Evolutionary conservation across 495 filamentous ascomycete genomes (phyloP), one percentile per base, ranked within the genome.

Genomic region (Trichoderma gamsii): DNA sequence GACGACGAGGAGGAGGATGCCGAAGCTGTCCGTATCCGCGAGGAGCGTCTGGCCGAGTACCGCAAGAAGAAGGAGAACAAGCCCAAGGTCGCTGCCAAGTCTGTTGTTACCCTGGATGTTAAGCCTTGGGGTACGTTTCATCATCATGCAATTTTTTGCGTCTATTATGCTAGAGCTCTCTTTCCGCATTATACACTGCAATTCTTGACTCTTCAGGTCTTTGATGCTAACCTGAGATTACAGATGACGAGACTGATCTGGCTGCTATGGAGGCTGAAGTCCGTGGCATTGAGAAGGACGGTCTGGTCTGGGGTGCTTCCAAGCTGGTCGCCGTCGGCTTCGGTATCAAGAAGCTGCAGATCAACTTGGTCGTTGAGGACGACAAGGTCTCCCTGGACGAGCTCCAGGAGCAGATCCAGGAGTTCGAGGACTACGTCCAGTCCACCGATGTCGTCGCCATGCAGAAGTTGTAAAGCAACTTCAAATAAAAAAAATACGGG

Each of bases 291-390:
- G 89, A 92, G 81, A 86, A 89, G 84, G 95, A 99, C 70, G 95
- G 95, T 79, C 89, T 99, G 67, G 89, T 95, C 59, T 99, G 95
- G 95, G 95, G 95, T 87, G 88, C 85, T 71, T 93, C 90, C 76
- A 93, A 94, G 84, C 82, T 97, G 69, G 90, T 96, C 51, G 77
- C 93, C 67, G 89, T 98, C 70, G 86, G 92, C 76, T 99, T 93
- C 86, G 96, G 96, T 82, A 96, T 99, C 85, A 97, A 95, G 89
- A 98, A 98, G 88, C 87, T 99, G 70, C 96, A 98, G 86, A 96
- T 99, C 86, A 98, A 90, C 87, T 78, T 97, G 70, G 93, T 98
- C 72, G 84, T 98, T 71, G 95, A 98, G 84, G 95, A 99, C 76
- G 95, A 98, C 67, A 98, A 98, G 85, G 78, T 99, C 76, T 93